Conservation (phyloP, 345 rosid species). For the Eucalyptus urophylla region DNA sequence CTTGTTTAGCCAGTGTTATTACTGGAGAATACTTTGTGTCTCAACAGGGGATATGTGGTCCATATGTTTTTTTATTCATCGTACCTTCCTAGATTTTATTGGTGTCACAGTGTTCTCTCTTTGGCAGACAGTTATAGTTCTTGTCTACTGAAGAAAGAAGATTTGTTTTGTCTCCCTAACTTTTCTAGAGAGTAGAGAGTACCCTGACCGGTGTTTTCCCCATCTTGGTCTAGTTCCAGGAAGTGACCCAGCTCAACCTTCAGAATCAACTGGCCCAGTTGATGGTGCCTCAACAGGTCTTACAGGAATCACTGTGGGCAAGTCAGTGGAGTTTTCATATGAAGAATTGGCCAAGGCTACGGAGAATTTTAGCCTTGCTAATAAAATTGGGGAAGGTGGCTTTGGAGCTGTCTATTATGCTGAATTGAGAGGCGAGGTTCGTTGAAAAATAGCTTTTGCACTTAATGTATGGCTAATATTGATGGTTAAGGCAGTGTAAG, state of each 20-base stretch:
- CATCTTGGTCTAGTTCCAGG: conserved; percentile 9
- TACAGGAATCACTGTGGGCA: conserved; percentile 63
- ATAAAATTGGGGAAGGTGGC: conserved; percentile 92
- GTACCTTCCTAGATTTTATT: background rate
- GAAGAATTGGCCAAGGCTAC: conserved; percentile 93
- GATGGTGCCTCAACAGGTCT: conserved; percentile 24
- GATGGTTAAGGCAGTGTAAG: background rate
- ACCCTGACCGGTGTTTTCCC: background rate
- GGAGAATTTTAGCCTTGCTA: conserved; percentile 69
- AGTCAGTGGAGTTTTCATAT: conserved; percentile 76
- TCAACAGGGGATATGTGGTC: background rate
- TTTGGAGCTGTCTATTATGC: conserved; percentile 92
- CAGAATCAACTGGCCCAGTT: conserved; percentile 7
- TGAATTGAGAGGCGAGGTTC: conserved; percentile 87
- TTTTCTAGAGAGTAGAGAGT: background rate
- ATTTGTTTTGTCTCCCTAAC: background rate
- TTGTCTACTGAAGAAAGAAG: background rate
- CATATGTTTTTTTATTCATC: background rate
- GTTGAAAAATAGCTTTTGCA: background rate
- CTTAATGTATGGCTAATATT: background rate
- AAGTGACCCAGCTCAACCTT: conserved; percentile 9
- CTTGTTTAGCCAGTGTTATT: background rate
- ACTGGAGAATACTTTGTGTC: background rate
- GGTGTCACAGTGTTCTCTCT: background rate
- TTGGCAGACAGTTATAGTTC: background rate